phyloP scores from a whole-genome alignment of 495 filamentous ascomycete genomes.

The Astrocystis sublimbata region DNA sequence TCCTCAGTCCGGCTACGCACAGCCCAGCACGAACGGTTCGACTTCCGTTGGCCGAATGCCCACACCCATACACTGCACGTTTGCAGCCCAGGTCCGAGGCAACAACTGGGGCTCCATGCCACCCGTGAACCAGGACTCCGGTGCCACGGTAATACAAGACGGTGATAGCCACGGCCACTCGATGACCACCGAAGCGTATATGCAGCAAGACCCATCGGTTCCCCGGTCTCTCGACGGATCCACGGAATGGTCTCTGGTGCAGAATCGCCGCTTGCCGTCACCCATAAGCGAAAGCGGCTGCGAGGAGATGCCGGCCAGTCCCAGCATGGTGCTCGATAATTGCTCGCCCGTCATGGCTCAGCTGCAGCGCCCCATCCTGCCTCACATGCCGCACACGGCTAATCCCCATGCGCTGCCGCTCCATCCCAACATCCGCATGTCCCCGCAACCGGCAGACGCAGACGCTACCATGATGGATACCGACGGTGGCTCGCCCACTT shows the following conservation, averaged over 20 bases:
- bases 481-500: constrained; percentile 28
- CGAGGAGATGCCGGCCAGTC: constrained; percentile 41
- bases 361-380: constrained; percentile 28
- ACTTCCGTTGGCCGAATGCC: constrained; percentile 48
- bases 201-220: constrained; percentile 31
- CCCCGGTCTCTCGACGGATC: constrained; percentile 40
- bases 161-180: constrained; percentile 34
- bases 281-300: constrained; percentile 70
- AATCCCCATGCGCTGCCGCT: constrained; percentile 30
- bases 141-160: constrained; percentile 30
- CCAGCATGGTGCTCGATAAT: constrained; percentile 42
- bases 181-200: constrained; percentile 18
- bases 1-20: constrained; percentile 35
- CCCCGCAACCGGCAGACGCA: constrained; percentile 22
- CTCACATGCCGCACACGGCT: constrained; percentile 36
- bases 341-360: constrained; percentile 22
- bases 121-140: neutral
- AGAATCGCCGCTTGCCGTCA: constrained; percentile 63
- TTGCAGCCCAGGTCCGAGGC: constrained; percentile 48
- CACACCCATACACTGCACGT: constrained; percentile 55
- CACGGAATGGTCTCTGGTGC: constrained; percentile 47
- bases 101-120: constrained; percentile 40
- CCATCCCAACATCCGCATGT: constrained; percentile 38
- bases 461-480: constrained; percentile 37
- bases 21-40: constrained; percentile 26